Base-by-base conservation (phyloP, 1,139 yeast species). In the Suhomyces panamericanus region DNA sequence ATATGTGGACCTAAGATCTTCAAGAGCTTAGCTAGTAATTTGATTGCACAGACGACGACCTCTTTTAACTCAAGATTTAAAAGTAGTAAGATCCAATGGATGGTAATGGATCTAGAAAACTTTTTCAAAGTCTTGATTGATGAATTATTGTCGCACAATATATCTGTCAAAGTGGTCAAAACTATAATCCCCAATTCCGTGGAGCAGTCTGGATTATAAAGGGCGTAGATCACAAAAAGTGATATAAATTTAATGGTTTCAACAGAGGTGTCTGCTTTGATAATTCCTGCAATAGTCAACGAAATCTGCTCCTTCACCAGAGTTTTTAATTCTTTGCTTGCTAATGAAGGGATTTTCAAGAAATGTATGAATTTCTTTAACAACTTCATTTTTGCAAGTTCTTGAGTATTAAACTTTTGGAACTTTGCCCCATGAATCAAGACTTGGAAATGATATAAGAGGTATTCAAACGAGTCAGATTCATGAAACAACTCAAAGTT, bases 61-160 rank as follows among this genome's bases (percentile, higher is more conserved):
- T 65, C 63, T 6, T 70, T 66, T 2, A 66, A 50, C 1, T 66
- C 57, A 38, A 54, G 61, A 35, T 75, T 74, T 32, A 87, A 56
- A 3, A 85, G 60, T 28, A 85, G 62, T n/a, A 86, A 60, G 2
- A 83, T 66, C 85, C 90, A 83, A 57, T 84, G 85, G 4, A 82
- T 73, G 0, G 87, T 78, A 6, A 85, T 72, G 0, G 85, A 71
- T 39, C 81, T 70, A 11, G 83, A 73, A 36, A 85, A 68, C 51
- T 76, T 78, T 54, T 75, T 69, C 42, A 74, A 55, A 8, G 66
- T 58, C 41, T 70, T 73, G 13, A 69, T 62, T 0, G 70, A 63
- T 0, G 72, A 62, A 9, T 55, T 58, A 2, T 64, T 46, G 40
- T 67, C 69, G 52, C 77, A 67, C 3, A 60, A 44, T 14, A 63